These are phyloP conservation scores for Draba incana DNA, from an alignment of 345 rosid genomes.

Conservation along the genomic window DNA sequence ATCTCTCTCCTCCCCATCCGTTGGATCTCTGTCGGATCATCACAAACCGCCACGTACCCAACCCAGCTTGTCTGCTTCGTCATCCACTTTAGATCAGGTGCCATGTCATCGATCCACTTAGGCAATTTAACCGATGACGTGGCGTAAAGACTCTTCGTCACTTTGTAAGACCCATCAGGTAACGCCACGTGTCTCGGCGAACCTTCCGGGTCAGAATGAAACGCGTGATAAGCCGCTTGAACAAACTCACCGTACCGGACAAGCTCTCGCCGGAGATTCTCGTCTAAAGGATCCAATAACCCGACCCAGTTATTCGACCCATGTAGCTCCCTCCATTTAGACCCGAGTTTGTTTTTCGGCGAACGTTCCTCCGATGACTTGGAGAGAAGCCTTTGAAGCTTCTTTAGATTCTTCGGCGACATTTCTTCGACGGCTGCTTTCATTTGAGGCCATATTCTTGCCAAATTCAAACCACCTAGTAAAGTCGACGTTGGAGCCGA, in stretches of 20 bases:
- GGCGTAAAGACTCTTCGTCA: slow-evolving; percentile 84
- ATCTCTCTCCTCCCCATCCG: slow-evolving; percentile 97
- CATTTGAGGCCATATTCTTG: slow-evolving; percentile 75
- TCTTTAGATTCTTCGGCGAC: slow-evolving; percentile 74
- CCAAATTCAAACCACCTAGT: slow-evolving; percentile 61
- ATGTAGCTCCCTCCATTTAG: slow-evolving; percentile 73
- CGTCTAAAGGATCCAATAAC: slow-evolving; percentile 52
- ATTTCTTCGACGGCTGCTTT: slow-evolving; percentile 84
- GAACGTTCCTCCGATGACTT: slow-evolving; percentile 78
- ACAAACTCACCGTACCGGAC: slow-evolving; percentile 56
- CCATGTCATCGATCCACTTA: slow-evolving; percentile 81
- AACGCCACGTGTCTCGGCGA: slow-evolving; percentile 62
- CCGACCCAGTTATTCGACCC: slow-evolving; percentile 54
- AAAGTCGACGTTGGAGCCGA: slow-evolving; percentile 34
- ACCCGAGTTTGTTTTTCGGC: slow-evolving; percentile 71
- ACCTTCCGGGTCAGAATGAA: slow-evolving; percentile 72
- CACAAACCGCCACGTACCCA: slow-evolving; percentile 93
- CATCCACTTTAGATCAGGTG: slow-evolving; percentile 91
- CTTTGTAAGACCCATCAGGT: slow-evolving; percentile 68
- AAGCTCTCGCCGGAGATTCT: slow-evolving; percentile 54
- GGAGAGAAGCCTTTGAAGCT: slow-evolving; percentile 76
- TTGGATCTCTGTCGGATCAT: slow-evolving; percentile 74
- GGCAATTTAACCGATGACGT: slow-evolving; percentile 85
- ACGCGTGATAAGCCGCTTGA: slow-evolving; percentile 56
- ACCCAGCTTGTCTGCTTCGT: slow-evolving; percentile 94